Evolutionary conservation across 2,329 filamentous ascomycete genomes (phyloP).

Genomic region (Calonectria pseudoreteaudii): DNA sequence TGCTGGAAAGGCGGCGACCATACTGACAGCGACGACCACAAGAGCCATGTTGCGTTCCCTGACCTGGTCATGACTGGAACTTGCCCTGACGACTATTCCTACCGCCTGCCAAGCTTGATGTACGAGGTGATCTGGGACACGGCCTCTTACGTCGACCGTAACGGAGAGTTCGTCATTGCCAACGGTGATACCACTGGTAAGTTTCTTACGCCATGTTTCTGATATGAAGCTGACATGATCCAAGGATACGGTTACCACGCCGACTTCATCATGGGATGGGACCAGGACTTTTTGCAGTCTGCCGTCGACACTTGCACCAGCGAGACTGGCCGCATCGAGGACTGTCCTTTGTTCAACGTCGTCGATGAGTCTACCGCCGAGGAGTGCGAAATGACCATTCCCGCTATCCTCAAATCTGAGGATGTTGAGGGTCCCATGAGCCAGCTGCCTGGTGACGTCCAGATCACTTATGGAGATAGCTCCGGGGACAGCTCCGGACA

Average conservation of each 20-base stretch:
- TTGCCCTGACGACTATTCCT: constrained; percentile 77
- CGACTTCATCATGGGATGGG: constrained; percentile 78
- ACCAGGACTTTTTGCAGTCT: constrained; percentile 80
- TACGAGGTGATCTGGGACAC: constrained; percentile 90
- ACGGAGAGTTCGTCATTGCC: constrained; percentile 79
- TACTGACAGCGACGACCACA: constrained; percentile 65
- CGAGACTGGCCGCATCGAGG: constrained; percentile 73
- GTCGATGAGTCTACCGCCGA: constrained; percentile 69
- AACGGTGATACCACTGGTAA: constrained; percentile 82
- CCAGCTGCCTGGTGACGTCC: constrained; percentile 74
- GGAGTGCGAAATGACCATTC: constrained; percentile 73
- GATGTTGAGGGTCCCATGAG: constrained; percentile 66
- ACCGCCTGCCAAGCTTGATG: constrained; percentile 79
- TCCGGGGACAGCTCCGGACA: constrained; percentile 24
- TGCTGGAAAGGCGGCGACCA: constrained; percentile 86
- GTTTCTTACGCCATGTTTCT: constrained; percentile 31
- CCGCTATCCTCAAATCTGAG: constrained; percentile 58
- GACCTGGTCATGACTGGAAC: constrained; percentile 79
- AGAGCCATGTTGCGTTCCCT: constrained; percentile 81
- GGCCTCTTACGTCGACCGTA: constrained; percentile 68
- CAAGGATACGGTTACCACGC: constrained; percentile 79
- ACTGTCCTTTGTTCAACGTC: constrained; percentile 81
- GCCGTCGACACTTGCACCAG: constrained; percentile 84
- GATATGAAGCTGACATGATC: neutral
- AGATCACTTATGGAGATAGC: constrained; percentile 52